Conservation (phyloP, 371 early-diverging fungal species). For the Lichtheimia corymbifera region DNA sequence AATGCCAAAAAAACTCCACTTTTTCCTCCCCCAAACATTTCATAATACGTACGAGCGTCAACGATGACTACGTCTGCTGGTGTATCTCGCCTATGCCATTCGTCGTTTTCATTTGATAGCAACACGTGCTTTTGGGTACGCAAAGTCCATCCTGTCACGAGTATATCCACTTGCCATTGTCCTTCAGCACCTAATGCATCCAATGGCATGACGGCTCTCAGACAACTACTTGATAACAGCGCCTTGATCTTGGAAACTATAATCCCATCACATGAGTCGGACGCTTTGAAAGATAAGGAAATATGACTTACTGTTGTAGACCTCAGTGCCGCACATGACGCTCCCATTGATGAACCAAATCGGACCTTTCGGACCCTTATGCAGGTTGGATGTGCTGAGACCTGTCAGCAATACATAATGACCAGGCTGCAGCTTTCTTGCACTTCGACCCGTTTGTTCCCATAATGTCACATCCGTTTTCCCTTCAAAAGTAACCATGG, state of each 20-base stretch:
- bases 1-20: not conserved
- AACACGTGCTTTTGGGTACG: not conserved
- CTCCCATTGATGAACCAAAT: slow-evolving; percentile 52
- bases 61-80: not conserved
- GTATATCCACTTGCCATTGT: slow-evolving; percentile 34
- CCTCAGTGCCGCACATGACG: slow-evolving; percentile 30
- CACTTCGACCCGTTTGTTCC: slow-evolving; percentile 35
- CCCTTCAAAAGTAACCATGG: slow-evolving; percentile 13
- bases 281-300: not conserved
- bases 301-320: slow-evolving; percentile 34
- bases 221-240: slow-evolving; percentile 25
- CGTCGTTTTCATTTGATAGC: not conserved
- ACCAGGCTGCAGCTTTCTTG: slow-evolving; percentile 28
- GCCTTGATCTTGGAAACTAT: slow-evolving; percentile 31
- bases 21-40: not conserved
- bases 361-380: slow-evolving; percentile 14
- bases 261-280: too few species aligned
- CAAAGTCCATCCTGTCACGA: slow-evolving; percentile 29
- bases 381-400: slow-evolving; percentile 31
- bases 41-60: slow-evolving; percentile 6
- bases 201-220: slow-evolving; percentile 24
- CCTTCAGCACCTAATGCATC: slow-evolving; percentile 19
- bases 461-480: slow-evolving; percentile 43
- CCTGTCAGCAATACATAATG: slow-evolving; percentile 36
- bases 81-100: not conserved